phyloP scores from a whole-genome alignment of 192 early-diverging fungal species.

The Paraglomus brasilianum region DNA sequence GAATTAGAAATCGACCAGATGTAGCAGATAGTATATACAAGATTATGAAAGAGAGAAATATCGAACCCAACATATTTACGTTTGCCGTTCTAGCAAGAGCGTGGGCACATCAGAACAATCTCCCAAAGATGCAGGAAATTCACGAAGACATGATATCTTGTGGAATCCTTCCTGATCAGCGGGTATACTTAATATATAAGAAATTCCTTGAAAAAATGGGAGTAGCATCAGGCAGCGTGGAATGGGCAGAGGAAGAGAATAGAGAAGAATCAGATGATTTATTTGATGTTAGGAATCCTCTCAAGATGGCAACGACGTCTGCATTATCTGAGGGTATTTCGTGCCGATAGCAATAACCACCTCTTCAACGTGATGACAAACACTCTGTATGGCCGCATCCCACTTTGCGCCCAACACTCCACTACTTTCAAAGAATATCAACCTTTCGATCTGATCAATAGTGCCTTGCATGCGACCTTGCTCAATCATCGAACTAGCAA shows the following conservation, averaged over 20 bases:
- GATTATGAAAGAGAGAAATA: constrained; percentile 22
- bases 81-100: constrained; percentile 43
- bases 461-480: constrained; percentile 84
- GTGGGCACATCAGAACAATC: constrained; percentile 37
- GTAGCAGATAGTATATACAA: constrained; percentile 28
- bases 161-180: constrained; percentile 5
- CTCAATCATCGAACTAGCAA: constrained; percentile 86
- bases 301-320: neutral
- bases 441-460: constrained; percentile 89
- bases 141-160: constrained; percentile 37
- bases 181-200: too few relatives aligned
- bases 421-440: constrained; percentile 80
- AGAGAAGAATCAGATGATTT: too few relatives aligned
- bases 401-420: constrained; percentile 42
- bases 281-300: too few relatives aligned
- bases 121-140: constrained; percentile 31
- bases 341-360: constrained; percentile 49
- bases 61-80: constrained; percentile 34
- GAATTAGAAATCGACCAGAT: constrained; percentile 35
- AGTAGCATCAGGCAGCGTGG: too few relatives aligned
- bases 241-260: too few relatives aligned
- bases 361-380: constrained; percentile 60
- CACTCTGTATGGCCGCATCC: constrained; percentile 56
- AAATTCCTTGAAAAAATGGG: too few relatives aligned
- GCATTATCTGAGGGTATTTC: constrained; percentile 44